phyloP scores from a whole-genome alignment of 257 asterid genomes.

The Fraxinus americana region DNA sequence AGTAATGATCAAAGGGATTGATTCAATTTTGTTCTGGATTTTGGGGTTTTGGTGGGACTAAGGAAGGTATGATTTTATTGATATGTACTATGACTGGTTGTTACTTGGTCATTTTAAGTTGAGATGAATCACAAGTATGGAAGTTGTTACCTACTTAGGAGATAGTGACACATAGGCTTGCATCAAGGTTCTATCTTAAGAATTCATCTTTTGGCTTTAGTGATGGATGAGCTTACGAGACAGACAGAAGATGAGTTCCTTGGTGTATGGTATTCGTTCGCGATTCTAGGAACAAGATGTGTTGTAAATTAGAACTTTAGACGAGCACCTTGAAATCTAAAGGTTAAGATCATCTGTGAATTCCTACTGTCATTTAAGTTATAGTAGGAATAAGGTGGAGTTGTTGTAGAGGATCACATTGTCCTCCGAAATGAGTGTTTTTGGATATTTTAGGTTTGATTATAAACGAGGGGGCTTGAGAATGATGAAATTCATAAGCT shows the following conservation, averaged over 20 bases:
- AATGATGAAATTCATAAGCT: not conserved
- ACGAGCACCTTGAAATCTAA: not conserved
- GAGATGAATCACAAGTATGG: not conserved
- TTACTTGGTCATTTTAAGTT: not conserved
- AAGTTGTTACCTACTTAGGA: not conserved
- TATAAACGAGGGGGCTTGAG: not conserved
- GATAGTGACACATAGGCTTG: not conserved
- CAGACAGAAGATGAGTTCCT: not conserved
- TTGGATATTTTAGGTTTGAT: not conserved
- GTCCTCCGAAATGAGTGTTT: not conserved
- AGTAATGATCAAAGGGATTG: not conserved
- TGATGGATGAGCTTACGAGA: not conserved
- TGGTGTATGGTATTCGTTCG: not conserved
- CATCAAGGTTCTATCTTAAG: not conserved
- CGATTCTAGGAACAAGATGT: not conserved
- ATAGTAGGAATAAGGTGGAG: not conserved
- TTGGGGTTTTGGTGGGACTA: not conserved
- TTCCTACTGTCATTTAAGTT: not conserved
- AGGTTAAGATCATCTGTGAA: not conserved
- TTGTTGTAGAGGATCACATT: not conserved
- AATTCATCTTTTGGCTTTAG: not conserved
- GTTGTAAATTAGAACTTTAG: not conserved
- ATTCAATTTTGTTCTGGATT: not conserved
- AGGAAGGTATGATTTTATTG: not conserved
- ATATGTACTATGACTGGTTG: not conserved